These are phyloP conservation scores for Monilinia polystroma DNA, from an alignment of 2,329 filamentous ascomycete genomes.

Conservation along the genomic window DNA sequence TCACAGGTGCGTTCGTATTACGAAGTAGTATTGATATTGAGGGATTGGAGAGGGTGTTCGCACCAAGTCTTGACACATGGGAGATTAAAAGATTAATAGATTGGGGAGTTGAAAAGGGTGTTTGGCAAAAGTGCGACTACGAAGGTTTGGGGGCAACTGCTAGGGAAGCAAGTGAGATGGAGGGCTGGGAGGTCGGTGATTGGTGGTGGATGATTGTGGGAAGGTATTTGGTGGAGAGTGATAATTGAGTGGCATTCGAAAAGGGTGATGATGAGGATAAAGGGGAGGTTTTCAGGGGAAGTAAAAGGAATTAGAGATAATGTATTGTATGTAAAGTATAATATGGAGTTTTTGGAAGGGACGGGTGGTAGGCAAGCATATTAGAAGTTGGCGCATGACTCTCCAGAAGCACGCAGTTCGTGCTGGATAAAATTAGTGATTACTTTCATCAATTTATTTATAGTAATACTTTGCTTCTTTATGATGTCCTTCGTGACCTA, in stretches of 20 bases:
- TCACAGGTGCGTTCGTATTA: conserved; percentile 62
- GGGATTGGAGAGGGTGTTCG: conserved; percentile 55
- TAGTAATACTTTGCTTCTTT: background rate
- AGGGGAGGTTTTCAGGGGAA: background rate
- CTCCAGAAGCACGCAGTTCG: conserved; percentile 6
- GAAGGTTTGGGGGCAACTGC: conserved; percentile 9
- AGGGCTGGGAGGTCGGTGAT: conserved; percentile 49
- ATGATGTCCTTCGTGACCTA: background rate
- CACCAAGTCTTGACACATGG: conserved; percentile 60
- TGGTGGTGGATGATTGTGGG: conserved; percentile 68
- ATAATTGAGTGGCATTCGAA: background rate
- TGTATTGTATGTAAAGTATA: background rate
- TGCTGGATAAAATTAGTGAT: background rate
- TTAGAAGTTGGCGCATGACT: background rate
- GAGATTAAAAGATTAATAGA: conserved; percentile 58
- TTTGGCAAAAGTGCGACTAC: conserved; percentile 28
- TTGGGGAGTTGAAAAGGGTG: conserved; percentile 55
- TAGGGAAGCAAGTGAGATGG: conserved; percentile 40
- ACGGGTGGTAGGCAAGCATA: background rate
- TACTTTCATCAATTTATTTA: background rate
- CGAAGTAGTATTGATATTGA: conserved; percentile 56
- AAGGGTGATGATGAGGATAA: background rate
- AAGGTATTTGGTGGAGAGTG: conserved; percentile 21
- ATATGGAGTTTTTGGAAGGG: background rate
- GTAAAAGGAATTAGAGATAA: background rate